Evolutionary conservation across 768 basidiomycete species (phyloP).

Genomic region (Tulasnella sp.): DNA sequence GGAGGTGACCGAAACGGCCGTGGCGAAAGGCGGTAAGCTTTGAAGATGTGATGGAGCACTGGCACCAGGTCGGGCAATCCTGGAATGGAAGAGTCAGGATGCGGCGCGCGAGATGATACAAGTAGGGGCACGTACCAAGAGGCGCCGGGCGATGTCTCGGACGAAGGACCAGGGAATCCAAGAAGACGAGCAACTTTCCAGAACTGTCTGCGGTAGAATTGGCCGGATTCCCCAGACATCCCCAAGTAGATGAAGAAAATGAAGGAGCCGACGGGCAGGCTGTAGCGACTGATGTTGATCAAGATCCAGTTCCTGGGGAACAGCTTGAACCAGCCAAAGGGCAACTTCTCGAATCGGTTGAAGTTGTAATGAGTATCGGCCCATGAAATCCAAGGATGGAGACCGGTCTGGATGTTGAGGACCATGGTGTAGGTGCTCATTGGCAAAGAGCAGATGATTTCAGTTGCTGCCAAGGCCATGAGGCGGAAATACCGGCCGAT

Average conservation of each 20-base stretch:
- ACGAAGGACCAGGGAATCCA: not conserved
- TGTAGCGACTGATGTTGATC: conserved; percentile 39
- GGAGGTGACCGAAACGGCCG: too few relatives aligned
- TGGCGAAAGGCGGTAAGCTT: too few relatives aligned
- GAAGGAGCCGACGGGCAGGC: conserved; percentile 41
- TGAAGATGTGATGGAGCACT: too few relatives aligned
- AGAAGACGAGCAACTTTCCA: too few relatives aligned
- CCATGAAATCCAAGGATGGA: conserved; percentile 24
- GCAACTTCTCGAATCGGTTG: conserved; percentile 19
- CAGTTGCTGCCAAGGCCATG: conserved; percentile 28
- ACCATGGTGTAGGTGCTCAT: conserved; percentile 15
- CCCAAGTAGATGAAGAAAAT: conserved; percentile 55
- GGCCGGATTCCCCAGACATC: too few relatives aligned
- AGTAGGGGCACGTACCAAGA: not conserved
- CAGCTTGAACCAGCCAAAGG: conserved; percentile 4
- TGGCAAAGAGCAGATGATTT: conserved; percentile 25
- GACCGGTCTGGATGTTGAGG: not conserved
- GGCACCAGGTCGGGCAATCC: too few relatives aligned
- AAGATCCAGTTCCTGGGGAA: conserved; percentile 30
- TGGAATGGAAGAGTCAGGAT: too few relatives aligned
- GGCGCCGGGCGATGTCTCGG: not conserved
- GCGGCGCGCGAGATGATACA: too few relatives aligned
- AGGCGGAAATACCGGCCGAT: conserved; percentile 29
- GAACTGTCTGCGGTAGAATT: too few relatives aligned
- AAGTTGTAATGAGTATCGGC: conserved; percentile 19